Base-by-base conservation (phyloP, 2,329 filamentous ascomycete species). In the Aspergillus clavatus region DNA sequence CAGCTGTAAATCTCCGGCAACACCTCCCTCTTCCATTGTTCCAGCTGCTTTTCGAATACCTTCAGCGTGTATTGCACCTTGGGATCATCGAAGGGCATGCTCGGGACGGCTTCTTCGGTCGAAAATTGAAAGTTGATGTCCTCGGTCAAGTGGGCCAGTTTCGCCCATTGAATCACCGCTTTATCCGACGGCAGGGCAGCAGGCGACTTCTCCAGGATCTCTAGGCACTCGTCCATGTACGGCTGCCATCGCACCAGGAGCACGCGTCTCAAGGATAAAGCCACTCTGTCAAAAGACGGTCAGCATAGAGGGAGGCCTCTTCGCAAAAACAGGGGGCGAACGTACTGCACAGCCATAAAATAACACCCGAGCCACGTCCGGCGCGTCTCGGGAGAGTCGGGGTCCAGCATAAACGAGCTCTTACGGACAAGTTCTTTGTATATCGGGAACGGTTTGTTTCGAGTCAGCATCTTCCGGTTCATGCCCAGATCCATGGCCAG, bases 401-500 rank as follows among this genome's bases (percentile, higher is more conserved):
- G 72, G 47, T 78, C 72, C 11, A 69, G 57, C 4, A 57, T 48
- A 2, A 60, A 50, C 1, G 59, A 49, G 49, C 66, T 68, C 35
- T 72, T 73, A 22, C 59, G 56, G 38, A 70, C 57, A 7, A 70
- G 51, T 7, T 72, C 70, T 19, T 62, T 61, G 47, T 71, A 59
- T 26, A 69, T 56, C n/a, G 49, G 63, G 7, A 63, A 56, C 3
- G 54, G 55, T 38, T 58, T 63, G 7, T 48, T 51, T 56, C 67
- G 63, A 51, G 55, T 52, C 55, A 62, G 72, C 50, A 66, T 64
- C 53, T 75, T 72, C 51, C 80, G 78, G 12, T 84, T 86, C 5
- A 95, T 78, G 0, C 89, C 89, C 26, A 95, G 78, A 56, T 95
- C 89, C 43, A 94, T 82, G 21, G 84, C 85, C 83, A 95, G 87